These are phyloP conservation scores for Ustilago loliicola DNA, from an alignment of 1,284 basidiomycete genomes.

Conservation along the genomic window DNA sequence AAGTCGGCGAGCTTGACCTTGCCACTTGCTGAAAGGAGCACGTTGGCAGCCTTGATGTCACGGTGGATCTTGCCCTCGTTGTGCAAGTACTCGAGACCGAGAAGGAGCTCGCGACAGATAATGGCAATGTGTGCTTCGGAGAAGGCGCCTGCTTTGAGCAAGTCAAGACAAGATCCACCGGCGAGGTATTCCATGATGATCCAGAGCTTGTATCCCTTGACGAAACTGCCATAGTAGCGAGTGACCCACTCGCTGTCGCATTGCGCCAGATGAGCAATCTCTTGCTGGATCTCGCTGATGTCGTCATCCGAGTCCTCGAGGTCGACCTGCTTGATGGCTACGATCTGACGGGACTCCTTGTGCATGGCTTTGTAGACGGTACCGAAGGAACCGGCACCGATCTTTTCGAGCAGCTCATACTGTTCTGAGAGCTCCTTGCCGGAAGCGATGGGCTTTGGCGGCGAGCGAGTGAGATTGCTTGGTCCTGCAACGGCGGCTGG, in stretches of 20 bases:
- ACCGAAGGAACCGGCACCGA: slow-evolving; percentile 97
- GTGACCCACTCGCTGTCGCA: slow-evolving; percentile 97
- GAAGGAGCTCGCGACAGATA: slow-evolving; percentile 89
- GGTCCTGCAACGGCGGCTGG: slow-evolving; percentile 41
- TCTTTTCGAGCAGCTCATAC: slow-evolving; percentile 92
- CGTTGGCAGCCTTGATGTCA: slow-evolving; percentile 98
- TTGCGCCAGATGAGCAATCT: slow-evolving; percentile 93
- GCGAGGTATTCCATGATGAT: slow-evolving; percentile 99
- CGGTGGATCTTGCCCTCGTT: slow-evolving; percentile 94
- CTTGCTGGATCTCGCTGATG: slow-evolving; percentile 83
- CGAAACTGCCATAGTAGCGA: slow-evolving; percentile 95
- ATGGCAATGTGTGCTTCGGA: slow-evolving; percentile 93
- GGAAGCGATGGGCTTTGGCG: slow-evolving; percentile 39
- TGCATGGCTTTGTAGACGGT: slow-evolving; percentile 93
- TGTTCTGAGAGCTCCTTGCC: slow-evolving; percentile 71
- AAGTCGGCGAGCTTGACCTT: slow-evolving; percentile 98
- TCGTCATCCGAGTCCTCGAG: slow-evolving; percentile 72
- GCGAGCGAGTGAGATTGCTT: slow-evolving; percentile 37
- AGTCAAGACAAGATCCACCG: slow-evolving; percentile 95
- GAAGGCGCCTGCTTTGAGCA: slow-evolving; percentile 90
- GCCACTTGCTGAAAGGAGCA: slow-evolving; percentile 88
- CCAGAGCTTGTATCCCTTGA: slow-evolving; percentile 97
- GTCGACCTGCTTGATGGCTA: slow-evolving; percentile 96
- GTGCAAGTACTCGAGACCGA: slow-evolving; percentile 96
- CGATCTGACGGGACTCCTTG: slow-evolving; percentile 90